These are phyloP conservation scores for Suhomyces kunorum DNA, from an alignment of 1,139 yeast genomes.

Conservation along the genomic window DNA sequence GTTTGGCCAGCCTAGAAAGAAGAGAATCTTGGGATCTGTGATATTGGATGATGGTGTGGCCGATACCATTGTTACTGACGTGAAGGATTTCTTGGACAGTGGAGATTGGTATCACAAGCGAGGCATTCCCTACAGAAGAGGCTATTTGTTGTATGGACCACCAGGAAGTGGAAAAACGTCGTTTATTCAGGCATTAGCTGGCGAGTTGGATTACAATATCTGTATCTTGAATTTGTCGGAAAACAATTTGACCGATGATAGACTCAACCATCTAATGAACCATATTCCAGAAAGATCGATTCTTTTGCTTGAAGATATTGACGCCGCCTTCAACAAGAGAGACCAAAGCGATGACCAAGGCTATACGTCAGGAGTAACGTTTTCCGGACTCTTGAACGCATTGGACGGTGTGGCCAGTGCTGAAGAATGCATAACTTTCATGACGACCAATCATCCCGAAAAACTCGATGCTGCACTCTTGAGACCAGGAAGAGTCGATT, in stretches of 20 bases:
- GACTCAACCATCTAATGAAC: conserved; percentile 92
- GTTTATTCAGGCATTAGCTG: conserved; percentile 94
- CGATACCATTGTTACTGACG: conserved; percentile 66
- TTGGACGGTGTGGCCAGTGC: conserved; percentile 99
- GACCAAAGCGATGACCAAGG: conserved; percentile 77
- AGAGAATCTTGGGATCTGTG: conserved; percentile 82
- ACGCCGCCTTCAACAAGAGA: conserved; percentile 90
- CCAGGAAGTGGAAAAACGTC: conserved; percentile 98
- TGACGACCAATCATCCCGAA: conserved; percentile 98
- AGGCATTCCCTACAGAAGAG: conserved; percentile 96
- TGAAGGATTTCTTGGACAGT: conserved; percentile 71
- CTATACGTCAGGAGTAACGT: conserved; percentile 82
- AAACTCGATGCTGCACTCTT: conserved; percentile 79
- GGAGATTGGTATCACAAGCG: conserved; percentile 93
- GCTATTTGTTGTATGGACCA: conserved; percentile 92
- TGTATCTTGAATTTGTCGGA: conserved; percentile 91
- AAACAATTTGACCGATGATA: conserved; percentile 87
- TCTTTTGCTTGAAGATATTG: conserved; percentile 85
- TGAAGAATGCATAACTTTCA: conserved; percentile 92
- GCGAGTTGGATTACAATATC: conserved; percentile 91
- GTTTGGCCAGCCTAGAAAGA: conserved; percentile 92
- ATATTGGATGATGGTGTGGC: conserved; percentile 76
- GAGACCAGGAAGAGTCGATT: conserved; percentile 95
- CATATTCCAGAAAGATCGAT: conserved; percentile 91
- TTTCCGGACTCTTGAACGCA: conserved; percentile 90